These are phyloP conservation scores for Anisogramma anomala DNA, from an alignment of 2,329 filamentous ascomycete species.

Conservation along the genomic window DNA sequence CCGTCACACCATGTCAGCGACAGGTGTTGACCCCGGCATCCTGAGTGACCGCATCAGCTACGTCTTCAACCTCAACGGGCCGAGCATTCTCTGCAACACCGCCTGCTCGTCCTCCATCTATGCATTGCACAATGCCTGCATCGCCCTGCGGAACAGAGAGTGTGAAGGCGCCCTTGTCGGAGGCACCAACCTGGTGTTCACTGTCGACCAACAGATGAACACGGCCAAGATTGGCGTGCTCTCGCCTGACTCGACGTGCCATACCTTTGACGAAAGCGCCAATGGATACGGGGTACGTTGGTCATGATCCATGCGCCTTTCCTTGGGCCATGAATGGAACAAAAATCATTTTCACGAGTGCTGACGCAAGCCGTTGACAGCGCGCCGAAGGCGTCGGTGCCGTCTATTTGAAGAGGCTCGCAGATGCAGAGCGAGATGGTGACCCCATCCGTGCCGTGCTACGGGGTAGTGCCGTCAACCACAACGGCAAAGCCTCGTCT, in stretches of 20 bases:
- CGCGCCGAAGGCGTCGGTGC: conserved; percentile 35
- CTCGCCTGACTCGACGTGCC: conserved; percentile 22
- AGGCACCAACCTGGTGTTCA: conserved; percentile 24
- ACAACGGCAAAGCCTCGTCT: conserved; percentile 27
- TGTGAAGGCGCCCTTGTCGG: conserved; percentile 20
- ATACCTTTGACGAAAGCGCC: conserved; percentile 20
- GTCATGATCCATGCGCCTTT: conserved; percentile 12
- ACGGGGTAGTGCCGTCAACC: conserved; percentile 25
- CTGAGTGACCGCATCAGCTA: conserved; percentile 28
- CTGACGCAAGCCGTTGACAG: conserved; percentile 34
- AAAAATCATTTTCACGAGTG: background rate
- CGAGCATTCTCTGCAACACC: conserved; percentile 23
- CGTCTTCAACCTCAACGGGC: conserved; percentile 27
- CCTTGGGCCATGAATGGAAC: too few species aligned
- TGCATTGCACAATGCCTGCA: conserved; percentile 20
- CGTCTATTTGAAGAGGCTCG: conserved; percentile 36
- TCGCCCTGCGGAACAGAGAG: conserved; percentile 27
- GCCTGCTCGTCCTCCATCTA: conserved; percentile 27
- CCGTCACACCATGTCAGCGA: conserved; percentile 20
- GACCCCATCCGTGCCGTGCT: conserved; percentile 34
- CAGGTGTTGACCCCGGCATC: conserved; percentile 26
- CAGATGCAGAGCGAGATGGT: conserved; percentile 33
- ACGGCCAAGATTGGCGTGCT: conserved; percentile 23
- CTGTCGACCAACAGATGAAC: conserved; percentile 20
- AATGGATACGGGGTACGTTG: conserved; percentile 19